A percentile compares a stretch with the other conserved stretches of the same genome.
phyloP scores from a whole-genome alignment of 192 early-diverging fungal species.

The Radiomyces spectabilis region DNA sequence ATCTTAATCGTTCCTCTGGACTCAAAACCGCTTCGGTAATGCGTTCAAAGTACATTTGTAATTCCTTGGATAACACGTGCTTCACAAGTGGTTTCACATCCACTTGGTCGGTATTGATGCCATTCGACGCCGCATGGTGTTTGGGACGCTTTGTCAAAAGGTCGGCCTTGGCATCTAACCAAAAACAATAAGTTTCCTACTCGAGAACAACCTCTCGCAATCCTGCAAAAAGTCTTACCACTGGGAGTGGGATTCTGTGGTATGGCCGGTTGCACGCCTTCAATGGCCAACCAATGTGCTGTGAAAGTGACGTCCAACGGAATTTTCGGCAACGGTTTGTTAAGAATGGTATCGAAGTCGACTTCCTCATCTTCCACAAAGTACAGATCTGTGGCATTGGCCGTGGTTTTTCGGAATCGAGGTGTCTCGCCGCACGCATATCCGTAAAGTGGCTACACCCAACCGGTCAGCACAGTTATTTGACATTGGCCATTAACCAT shows the following conservation, averaged over 20 bases:
- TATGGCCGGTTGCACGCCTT: constrained; percentile 97
- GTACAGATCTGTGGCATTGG: constrained; percentile 64
- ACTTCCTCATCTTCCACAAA: constrained; percentile 92
- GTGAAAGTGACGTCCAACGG: constrained; percentile 87
- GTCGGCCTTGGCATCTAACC: constrained; percentile 44
- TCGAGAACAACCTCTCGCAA: too few relatives aligned
- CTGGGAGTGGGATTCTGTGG: constrained; percentile 88
- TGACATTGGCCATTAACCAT: constrained; percentile 7
- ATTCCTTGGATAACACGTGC: constrained; percentile 84
- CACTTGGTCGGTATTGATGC: constrained; percentile 24
- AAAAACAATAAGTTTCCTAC: not conserved
- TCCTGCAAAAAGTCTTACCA: constrained; percentile 18
- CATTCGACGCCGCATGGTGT: constrained; percentile 5
- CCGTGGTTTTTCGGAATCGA: constrained; percentile 63
- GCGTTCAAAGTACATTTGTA: constrained; percentile 92
- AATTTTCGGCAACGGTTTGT: constrained; percentile 80
- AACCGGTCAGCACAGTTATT: too few relatives aligned
- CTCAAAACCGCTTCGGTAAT: constrained; percentile 76
- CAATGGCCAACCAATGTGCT: constrained; percentile 97
- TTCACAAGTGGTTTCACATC: constrained; percentile 76
- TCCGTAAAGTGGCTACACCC: constrained; percentile 95
- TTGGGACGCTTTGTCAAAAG: constrained; percentile 40
- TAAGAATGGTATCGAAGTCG: constrained; percentile 84
- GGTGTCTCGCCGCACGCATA: constrained; percentile 61
- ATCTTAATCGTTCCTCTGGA: constrained; percentile 53